Evolutionary conservation across 257 asterid genomes (phyloP).

Genomic region (Nicotiana paniculata): DNA sequence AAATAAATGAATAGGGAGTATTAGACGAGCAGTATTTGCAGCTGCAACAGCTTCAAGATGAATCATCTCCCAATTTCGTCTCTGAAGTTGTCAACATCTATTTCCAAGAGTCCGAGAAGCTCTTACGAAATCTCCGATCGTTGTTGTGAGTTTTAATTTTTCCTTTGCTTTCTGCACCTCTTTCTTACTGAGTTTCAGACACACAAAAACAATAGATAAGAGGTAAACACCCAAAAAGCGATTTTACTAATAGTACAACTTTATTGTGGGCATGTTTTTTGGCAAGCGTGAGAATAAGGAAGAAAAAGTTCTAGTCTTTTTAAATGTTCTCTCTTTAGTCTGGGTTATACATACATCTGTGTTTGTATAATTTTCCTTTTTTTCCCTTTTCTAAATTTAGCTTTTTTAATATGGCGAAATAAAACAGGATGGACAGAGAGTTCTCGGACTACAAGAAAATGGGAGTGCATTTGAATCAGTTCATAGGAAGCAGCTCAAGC

Average conservation of each 20-base stretch:
- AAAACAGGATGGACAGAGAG: slow-evolving; percentile 53
- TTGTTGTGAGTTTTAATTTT: slow-evolving; percentile 34
- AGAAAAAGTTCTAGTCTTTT: neutral
- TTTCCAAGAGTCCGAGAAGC: slow-evolving; percentile 86
- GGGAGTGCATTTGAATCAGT: slow-evolving; percentile 77
- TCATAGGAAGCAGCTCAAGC: slow-evolving; percentile 95
- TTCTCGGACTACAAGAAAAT: slow-evolving; percentile 71
- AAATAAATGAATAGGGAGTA: slow-evolving; percentile 44
- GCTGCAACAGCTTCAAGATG: slow-evolving; percentile 85
- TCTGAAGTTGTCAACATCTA: slow-evolving; percentile 82
- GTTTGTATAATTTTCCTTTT: neutral
- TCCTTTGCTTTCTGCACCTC: neutral
- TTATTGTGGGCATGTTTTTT: neutral
- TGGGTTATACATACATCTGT: neutral
- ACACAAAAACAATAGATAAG: neutral
- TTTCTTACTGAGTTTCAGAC: neutral
- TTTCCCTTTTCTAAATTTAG: neutral
- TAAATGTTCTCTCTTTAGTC: too few species aligned
- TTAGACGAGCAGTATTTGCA: slow-evolving; percentile 89
- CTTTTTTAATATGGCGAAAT: neutral
- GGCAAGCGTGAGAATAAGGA: neutral
- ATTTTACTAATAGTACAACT: neutral
- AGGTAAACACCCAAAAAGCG: neutral
- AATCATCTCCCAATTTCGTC: slow-evolving; percentile 79
- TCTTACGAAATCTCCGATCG: slow-evolving; percentile 60